A percentile compares a stretch with the other conserved stretches of the same genome.
These are phyloP conservation scores for Aspergillus sparsus DNA, from an alignment of 495 filamentous ascomycete species.

Conservation along the genomic window DNA sequence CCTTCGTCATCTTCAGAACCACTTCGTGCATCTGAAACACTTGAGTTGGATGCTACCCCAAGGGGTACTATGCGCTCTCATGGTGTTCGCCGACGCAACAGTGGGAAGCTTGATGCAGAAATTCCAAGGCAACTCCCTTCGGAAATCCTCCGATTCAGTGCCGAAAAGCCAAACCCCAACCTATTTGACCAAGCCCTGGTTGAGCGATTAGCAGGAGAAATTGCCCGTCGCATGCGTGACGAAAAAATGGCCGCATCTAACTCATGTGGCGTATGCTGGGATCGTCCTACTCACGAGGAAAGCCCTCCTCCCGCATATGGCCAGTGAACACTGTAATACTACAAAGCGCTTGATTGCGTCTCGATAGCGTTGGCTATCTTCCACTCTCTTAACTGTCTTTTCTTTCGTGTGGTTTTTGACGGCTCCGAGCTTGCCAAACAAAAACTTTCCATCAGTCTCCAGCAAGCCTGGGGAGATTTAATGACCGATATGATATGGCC, in stretches of 20 bases:
- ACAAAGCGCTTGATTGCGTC: slow-evolving; percentile 5
- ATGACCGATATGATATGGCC: slow-evolving; percentile 41
- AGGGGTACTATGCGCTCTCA: slow-evolving; percentile 32
- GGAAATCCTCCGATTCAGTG: slow-evolving; percentile 39
- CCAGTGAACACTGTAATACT: slow-evolving; percentile 34
- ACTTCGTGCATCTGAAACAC: slow-evolving; percentile 23
- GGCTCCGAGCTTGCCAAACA: neutral
- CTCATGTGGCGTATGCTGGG: slow-evolving; percentile 43
- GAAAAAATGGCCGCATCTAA: slow-evolving; percentile 52
- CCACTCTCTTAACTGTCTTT: slow-evolving; percentile 12
- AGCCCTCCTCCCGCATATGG: slow-evolving; percentile 49
- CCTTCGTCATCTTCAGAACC: slow-evolving; percentile 33
- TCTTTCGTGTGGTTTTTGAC: slow-evolving; percentile 19
- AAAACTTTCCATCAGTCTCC: slow-evolving; percentile 14
- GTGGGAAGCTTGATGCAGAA: slow-evolving; percentile 38
- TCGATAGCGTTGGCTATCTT: slow-evolving; percentile 5
- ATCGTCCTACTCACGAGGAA: slow-evolving; percentile 41
- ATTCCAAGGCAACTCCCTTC: slow-evolving; percentile 37
- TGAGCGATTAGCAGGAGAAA: slow-evolving; percentile 87
- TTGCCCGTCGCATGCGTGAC: slow-evolving; percentile 80
- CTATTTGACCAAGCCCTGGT: slow-evolving; percentile 86
- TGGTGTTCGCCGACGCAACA: slow-evolving; percentile 13
- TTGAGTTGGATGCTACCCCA: slow-evolving; percentile 44
- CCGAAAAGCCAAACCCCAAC: slow-evolving; percentile 43
- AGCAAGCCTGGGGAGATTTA: slow-evolving; percentile 31